phyloP scores from a whole-genome alignment of 2,329 filamentous ascomycete genomes.

The Fusarium sp. region DNA sequence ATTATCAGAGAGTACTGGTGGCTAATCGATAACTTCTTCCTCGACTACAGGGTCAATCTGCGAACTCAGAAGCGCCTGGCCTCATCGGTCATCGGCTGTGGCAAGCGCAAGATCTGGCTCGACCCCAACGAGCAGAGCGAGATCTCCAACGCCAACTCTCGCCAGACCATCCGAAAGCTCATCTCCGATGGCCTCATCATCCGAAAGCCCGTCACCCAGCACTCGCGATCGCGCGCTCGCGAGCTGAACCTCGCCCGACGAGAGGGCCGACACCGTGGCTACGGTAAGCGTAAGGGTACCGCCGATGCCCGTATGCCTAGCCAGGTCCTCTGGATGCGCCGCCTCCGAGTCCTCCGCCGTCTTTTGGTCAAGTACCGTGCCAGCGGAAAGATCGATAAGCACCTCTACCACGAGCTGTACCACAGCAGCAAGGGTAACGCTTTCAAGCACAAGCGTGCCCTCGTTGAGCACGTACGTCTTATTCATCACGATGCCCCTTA shows the following conservation, averaged over 20 bases:
- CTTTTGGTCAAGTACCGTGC: constrained; percentile 99
- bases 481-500: constrained; percentile 21
- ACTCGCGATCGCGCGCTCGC: constrained; percentile 96
- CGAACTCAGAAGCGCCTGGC: constrained; percentile 99
- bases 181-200: constrained; percentile 99
- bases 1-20: constrained; percentile 31
- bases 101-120: constrained; percentile 99
- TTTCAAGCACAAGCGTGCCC: constrained; percentile 99
- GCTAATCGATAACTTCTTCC: constrained; percentile 46
- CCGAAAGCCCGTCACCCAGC: constrained; percentile 99
- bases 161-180: constrained; percentile 99
- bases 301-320: constrained; percentile 99
- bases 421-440: constrained; percentile 99
- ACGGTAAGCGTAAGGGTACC: constrained; percentile 99
- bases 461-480: constrained; percentile 97
- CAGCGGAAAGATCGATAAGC: constrained; percentile 99
- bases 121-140: constrained; percentile 99
- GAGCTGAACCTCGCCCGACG: constrained; percentile 94
- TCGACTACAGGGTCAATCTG: constrained; percentile 88
- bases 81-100: constrained; percentile 97
- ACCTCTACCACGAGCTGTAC: constrained; percentile 99
- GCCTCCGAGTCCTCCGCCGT: constrained; percentile 98
- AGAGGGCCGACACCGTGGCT: constrained; percentile 97
- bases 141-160: constrained; percentile 99
- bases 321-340: constrained; percentile 99